These are phyloP conservation scores for Lactuca saligna DNA, from an alignment of 129 eudicot species.

Conservation along the genomic window DNA sequence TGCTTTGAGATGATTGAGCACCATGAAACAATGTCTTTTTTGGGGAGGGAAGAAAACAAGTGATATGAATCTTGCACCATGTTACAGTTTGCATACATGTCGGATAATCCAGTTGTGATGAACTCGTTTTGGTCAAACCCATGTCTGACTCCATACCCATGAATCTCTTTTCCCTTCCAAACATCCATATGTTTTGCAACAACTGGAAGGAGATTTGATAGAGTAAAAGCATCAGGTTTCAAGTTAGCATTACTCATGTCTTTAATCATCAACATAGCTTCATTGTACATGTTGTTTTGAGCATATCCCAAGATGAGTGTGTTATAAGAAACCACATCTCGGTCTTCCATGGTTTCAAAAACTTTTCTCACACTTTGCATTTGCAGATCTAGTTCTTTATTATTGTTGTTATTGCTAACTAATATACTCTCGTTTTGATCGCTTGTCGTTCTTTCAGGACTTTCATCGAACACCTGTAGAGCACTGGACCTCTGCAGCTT, in stretches of 20 bases:
- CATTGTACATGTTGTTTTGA: conserved; percentile 51
- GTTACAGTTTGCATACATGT: conserved; percentile 72
- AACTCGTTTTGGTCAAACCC: conserved; percentile 53
- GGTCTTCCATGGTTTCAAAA: conserved; percentile 52
- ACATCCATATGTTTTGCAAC: conserved; percentile 54
- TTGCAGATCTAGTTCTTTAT: background rate
- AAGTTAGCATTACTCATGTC: conserved; percentile 56
- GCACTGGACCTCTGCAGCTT: conserved; percentile 45
- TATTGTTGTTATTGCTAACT: background rate
- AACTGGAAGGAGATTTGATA: conserved; percentile 65
- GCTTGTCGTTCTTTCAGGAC: conserved; percentile 27
- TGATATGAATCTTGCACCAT: conserved; percentile 49
- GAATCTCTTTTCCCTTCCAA: conserved; percentile 73
- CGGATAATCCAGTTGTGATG: conserved; percentile 63
- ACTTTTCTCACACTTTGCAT: conserved; percentile 57
- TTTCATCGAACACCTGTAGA: conserved; percentile 52
- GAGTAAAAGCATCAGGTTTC: conserved; percentile 70
- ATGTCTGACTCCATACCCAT: conserved; percentile 66
- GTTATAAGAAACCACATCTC: conserved; percentile 75
- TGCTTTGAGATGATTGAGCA: conserved; percentile 63
- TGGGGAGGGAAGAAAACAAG: conserved; percentile 49
- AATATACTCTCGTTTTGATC: background rate
- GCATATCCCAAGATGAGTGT: conserved; percentile 64
- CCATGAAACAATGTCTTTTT: conserved; percentile 60
- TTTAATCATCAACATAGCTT: conserved; percentile 51